Percentiles rank a stretch among this genome's conserved stretches.
Conservation (phyloP, 768 basidiomycete species). For the Lyophyllum decastes region DNA sequence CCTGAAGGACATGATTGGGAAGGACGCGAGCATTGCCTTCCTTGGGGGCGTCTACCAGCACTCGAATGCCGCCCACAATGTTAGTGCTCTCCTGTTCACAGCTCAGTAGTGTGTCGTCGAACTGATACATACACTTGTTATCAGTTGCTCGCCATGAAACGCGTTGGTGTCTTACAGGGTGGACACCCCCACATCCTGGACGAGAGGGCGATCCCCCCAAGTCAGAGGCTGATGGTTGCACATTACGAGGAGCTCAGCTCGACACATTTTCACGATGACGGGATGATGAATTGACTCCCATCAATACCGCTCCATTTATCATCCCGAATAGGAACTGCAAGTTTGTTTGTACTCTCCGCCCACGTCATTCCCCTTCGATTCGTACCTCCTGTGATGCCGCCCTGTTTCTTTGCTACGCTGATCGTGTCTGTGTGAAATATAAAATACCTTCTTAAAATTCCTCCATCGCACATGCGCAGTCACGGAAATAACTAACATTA, state of each 20-base stretch:
- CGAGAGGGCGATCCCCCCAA: constrained; percentile 70
- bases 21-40: constrained; percentile 91
- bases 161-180: constrained; percentile 63
- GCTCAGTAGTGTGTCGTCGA: neutral
- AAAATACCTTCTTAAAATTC: too few relatives aligned
- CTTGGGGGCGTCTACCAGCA: constrained; percentile 92
- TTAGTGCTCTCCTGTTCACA: constrained; percentile 29
- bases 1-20: constrained; percentile 82
- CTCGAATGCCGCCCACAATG: constrained; percentile 86
- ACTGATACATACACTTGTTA: constrained; percentile 5
- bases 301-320: too few relatives aligned
- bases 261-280: too few relatives aligned
- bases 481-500: too few relatives aligned
- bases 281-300: too few relatives aligned
- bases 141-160: constrained; percentile 63
- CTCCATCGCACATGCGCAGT: too few relatives aligned
- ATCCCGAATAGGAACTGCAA: too few relatives aligned
- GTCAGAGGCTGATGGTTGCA: constrained; percentile 70
- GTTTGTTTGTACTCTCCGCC: too few relatives aligned
- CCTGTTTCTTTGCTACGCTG: too few relatives aligned
- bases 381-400: too few relatives aligned
- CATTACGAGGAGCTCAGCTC: constrained; percentile 62
- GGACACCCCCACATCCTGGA: constrained; percentile 59
- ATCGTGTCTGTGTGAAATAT: too few relatives aligned
- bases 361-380: too few relatives aligned